These are phyloP conservation scores for Abelmoschus esculentus DNA, from an alignment of 345 rosid genomes.

Conservation along the genomic window DNA sequence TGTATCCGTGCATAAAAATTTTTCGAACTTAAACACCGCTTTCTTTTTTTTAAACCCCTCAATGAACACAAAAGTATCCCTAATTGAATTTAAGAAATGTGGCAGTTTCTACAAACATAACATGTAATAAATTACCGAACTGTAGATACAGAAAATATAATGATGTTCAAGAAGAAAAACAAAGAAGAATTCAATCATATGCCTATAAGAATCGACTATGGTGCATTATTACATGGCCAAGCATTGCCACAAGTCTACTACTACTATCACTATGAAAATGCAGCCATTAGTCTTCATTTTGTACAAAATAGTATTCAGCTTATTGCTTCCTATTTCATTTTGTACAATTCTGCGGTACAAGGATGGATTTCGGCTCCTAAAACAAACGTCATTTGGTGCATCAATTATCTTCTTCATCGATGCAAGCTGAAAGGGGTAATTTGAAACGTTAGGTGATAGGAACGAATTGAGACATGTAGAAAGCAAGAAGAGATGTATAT, in stretches of 20 bases:
- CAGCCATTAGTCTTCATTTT: neutral
- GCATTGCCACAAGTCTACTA: neutral
- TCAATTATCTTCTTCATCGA: neutral
- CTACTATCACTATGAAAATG: neutral
- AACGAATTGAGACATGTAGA: neutral
- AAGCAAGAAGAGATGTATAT: neutral
- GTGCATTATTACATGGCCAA: neutral
- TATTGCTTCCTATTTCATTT: neutral
- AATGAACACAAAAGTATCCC: too few species aligned
- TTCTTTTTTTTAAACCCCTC: too few species aligned
- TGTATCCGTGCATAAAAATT: too few species aligned
- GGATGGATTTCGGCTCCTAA: neutral
- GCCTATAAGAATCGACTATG: too few species aligned
- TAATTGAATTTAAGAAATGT: too few species aligned
- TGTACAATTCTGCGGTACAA: neutral
- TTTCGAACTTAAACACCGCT: too few species aligned
- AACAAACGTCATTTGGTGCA: neutral
- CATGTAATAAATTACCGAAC: too few species aligned
- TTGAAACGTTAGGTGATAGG: neutral
- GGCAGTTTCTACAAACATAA: too few species aligned
- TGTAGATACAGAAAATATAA: too few species aligned
- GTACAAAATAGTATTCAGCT: neutral
- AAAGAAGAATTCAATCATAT: too few species aligned
- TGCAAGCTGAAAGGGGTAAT: neutral
- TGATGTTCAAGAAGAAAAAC: too few species aligned